A percentile compares a stretch with the other conserved stretches of the same genome.
These are phyloP conservation scores for Diutina rugosa DNA, from an alignment of 1,139 yeast genomes.

Conservation along the genomic window DNA sequence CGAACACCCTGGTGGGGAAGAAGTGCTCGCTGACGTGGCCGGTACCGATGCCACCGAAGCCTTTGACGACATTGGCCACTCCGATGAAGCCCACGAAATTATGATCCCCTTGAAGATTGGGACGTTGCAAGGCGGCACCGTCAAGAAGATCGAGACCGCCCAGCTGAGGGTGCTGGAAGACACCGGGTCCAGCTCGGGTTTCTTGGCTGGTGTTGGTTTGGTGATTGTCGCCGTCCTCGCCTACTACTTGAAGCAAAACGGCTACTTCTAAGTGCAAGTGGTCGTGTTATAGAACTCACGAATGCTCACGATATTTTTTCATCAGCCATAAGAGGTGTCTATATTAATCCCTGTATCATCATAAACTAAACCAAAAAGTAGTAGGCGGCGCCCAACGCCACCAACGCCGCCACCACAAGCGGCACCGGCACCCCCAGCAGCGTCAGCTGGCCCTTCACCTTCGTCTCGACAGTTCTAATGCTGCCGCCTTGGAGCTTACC, in stretches of 20 bases:
- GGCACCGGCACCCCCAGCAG: neutral
- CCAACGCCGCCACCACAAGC: slow-evolving; percentile 34
- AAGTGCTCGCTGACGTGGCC: slow-evolving; percentile 80
- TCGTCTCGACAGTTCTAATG: neutral
- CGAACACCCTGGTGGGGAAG: slow-evolving; percentile 99
- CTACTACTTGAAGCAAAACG: slow-evolving; percentile 1
- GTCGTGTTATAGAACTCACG: neutral
- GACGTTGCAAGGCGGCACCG: slow-evolving; percentile 29
- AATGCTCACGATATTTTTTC: neutral
- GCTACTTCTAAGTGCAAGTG: neutral
- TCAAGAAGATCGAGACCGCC: neutral
- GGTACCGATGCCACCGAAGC: slow-evolving; percentile 93
- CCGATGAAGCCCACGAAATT: slow-evolving; percentile 85
- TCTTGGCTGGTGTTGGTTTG: neutral
- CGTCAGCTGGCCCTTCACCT: no score
- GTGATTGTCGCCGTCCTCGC: neutral
- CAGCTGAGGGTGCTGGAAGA: neutral
- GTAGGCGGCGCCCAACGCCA: slow-evolving; percentile 20
- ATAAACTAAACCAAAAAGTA: slow-evolving; percentile 15
- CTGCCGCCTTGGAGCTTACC: slow-evolving; percentile 45
- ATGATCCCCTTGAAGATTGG: slow-evolving; percentile 64
- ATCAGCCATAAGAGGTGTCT: neutral
- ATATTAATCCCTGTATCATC: neutral
- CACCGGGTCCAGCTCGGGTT: neutral
- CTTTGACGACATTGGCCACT: slow-evolving; percentile 94